Evolutionary conservation across 371 early-diverging fungal genomes (phyloP).

Genomic region (Enterospora canceri): DNA sequence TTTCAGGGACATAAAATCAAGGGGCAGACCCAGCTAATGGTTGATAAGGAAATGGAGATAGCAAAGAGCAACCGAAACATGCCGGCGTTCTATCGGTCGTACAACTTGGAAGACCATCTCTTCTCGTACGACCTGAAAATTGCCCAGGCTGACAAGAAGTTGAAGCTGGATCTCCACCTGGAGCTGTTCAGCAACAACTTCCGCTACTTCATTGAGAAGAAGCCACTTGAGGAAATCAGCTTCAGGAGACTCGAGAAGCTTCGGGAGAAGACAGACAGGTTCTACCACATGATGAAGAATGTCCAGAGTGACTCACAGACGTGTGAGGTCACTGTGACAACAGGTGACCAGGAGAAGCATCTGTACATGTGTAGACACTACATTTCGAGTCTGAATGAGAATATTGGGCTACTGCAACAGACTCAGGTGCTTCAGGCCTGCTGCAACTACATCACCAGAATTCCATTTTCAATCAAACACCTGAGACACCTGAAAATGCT

Average conservation of each 20-base stretch:
- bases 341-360: conserved; percentile 9
- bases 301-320: neutral
- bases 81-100: conserved; percentile 16
- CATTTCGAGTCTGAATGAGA: conserved; percentile 34
- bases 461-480: conserved; percentile 46
- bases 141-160: neutral
- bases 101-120: conserved; percentile 27
- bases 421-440: conserved; percentile 48
- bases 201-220: neutral
- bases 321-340: neutral
- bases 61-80: conserved; percentile 19
- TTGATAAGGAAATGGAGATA: conserved; percentile 1
- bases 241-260: conserved; percentile 6
- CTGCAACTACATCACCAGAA: conserved; percentile 51
- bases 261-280: conserved; percentile 2
- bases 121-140: conserved; percentile 14
- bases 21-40: conserved; percentile 6
- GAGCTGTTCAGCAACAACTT: conserved; percentile 13
- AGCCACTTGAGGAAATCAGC: neutral
- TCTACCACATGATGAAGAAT: neutral
- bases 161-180: conserved; percentile 4
- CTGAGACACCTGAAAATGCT: conserved; percentile 45
- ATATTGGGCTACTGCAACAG: conserved; percentile 23
- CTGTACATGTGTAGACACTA: conserved; percentile 50
- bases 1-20: too few species aligned